Evolutionary conservation across 2,329 filamentous ascomycete genomes (phyloP).

Genomic region (Sporothrix brunneoviolacea): DNA sequence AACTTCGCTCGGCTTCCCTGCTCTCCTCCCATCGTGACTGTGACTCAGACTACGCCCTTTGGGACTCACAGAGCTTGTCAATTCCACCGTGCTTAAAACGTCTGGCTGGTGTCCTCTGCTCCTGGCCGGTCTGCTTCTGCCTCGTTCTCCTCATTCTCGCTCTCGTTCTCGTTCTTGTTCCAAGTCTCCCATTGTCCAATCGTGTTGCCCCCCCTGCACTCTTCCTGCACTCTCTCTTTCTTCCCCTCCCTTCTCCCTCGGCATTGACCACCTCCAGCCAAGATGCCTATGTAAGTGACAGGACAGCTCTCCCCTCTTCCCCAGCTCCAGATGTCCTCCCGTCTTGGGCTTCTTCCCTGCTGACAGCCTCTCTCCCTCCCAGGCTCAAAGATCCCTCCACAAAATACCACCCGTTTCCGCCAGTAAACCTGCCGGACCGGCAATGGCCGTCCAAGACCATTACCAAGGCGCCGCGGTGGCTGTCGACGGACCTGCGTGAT

Average conservation of each 20-base stretch:
- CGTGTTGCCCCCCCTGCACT: neutral
- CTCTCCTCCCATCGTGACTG: slow-evolving; percentile 10
- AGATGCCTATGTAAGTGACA: slow-evolving; percentile 14
- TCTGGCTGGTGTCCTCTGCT: neutral
- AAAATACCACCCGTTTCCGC: slow-evolving; percentile 68
- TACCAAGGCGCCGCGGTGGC: slow-evolving; percentile 82
- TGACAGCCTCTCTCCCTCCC: slow-evolving; percentile 1
- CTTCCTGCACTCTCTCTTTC: neutral
- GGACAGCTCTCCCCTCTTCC: neutral
- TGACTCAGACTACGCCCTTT: neutral
- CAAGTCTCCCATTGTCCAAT: neutral
- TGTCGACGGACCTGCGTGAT: slow-evolving; percentile 82
- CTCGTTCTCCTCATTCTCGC: too few species aligned
- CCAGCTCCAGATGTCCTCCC: neutral
- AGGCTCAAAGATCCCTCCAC: slow-evolving; percentile 70
- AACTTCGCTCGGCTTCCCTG: neutral
- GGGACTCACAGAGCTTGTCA: neutral
- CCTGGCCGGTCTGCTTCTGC: too few species aligned
- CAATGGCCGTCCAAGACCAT: slow-evolving; percentile 82
- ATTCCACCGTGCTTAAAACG: neutral
- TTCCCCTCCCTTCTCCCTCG: too few species aligned
- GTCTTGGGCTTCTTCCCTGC: neutral
- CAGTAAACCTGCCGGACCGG: slow-evolving; percentile 59
- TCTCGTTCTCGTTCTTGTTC: neutral
- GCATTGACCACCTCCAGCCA: slow-evolving; percentile 6